These are phyloP conservation scores for Aspergillus proliferans DNA, from an alignment of 2,329 filamentous ascomycete genomes.

Conservation along the genomic window DNA sequence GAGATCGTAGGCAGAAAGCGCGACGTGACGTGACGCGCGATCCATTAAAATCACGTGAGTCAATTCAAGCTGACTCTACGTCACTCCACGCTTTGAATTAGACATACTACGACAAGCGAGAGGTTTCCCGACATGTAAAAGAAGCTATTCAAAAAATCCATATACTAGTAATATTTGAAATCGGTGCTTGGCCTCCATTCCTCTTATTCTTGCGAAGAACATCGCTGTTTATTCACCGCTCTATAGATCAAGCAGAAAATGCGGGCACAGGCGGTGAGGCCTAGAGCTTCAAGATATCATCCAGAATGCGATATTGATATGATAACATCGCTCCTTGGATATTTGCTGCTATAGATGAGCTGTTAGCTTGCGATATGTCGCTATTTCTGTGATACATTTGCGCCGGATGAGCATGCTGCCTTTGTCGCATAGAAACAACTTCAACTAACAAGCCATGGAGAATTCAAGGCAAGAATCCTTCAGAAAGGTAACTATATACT, in stretches of 20 bases:
- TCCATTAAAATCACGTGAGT: slow-evolving; percentile 13
- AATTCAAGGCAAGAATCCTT: slow-evolving; percentile 36
- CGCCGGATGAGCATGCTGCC: not conserved
- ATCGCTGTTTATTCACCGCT: slow-evolving; percentile 15
- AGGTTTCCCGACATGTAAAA: too few relatives aligned
- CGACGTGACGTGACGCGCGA: slow-evolving; percentile 19
- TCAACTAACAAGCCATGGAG: slow-evolving; percentile 23
- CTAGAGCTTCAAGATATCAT: not conserved
- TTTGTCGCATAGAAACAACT: not conserved
- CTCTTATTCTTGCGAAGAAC: too few relatives aligned
- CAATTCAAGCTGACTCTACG: not conserved
- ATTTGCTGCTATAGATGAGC: too few relatives aligned
- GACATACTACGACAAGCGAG: slow-evolving; percentile 13
- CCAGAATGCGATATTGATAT: not conserved
- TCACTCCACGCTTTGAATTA: slow-evolving; percentile 15
- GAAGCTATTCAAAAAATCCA: too few relatives aligned
- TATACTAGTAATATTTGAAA: too few relatives aligned
- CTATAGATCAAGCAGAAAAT: slow-evolving; percentile 18
- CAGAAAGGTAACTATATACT: slow-evolving; percentile 27
- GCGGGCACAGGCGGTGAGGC: slow-evolving; percentile 12
- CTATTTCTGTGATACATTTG: not conserved
- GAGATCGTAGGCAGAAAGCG: slow-evolving; percentile 4
- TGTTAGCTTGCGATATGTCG: not conserved
- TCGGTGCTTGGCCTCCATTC: too few relatives aligned
- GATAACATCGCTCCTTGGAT: not conserved